Percentiles rank a stretch among this genome's conserved stretches.
Conservation (phyloP, 2,329 filamentous ascomycete species). For the Coniella vitis region DNA sequence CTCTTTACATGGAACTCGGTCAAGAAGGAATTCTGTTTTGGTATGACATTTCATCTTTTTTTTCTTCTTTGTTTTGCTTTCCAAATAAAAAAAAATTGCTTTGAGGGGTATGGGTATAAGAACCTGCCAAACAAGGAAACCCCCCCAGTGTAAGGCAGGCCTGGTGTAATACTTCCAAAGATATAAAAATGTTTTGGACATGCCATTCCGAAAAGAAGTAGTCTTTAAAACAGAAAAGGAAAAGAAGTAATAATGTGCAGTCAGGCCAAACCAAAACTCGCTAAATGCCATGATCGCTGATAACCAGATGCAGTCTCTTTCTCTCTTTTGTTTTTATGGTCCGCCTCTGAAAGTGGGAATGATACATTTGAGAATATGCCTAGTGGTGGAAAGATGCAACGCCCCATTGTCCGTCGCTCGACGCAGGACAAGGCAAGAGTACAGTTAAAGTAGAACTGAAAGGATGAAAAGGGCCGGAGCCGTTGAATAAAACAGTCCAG, state of each 20-base stretch:
- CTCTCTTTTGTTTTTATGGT: constrained; percentile 19
- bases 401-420: constrained; percentile 6
- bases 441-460: constrained; percentile 7
- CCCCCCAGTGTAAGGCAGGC: constrained; percentile 16
- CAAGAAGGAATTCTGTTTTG: background rate
- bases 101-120: constrained; percentile 15
- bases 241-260: constrained; percentile 26
- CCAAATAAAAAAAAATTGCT: constrained; percentile 8
- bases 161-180: constrained; percentile 1
- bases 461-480: background rate
- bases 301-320: constrained; percentile 22
- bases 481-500: constrained; percentile 6
- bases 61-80: background rate
- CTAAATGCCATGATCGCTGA: constrained; percentile 40
- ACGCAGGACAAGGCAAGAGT: constrained; percentile 9
- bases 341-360: constrained; percentile 9
- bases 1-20: constrained; percentile 5
- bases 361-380: constrained; percentile 15
- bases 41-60: constrained; percentile 19
- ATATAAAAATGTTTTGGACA: constrained; percentile 11
- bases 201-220: constrained; percentile 19
- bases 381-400: constrained; percentile 14
- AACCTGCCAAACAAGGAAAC: constrained; percentile 16
- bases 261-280: constrained; percentile 29
- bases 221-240: constrained; percentile 16